Evolutionary conservation across 345 rosid genomes (phyloP).

Genomic region (Lepidium didymum): DNA sequence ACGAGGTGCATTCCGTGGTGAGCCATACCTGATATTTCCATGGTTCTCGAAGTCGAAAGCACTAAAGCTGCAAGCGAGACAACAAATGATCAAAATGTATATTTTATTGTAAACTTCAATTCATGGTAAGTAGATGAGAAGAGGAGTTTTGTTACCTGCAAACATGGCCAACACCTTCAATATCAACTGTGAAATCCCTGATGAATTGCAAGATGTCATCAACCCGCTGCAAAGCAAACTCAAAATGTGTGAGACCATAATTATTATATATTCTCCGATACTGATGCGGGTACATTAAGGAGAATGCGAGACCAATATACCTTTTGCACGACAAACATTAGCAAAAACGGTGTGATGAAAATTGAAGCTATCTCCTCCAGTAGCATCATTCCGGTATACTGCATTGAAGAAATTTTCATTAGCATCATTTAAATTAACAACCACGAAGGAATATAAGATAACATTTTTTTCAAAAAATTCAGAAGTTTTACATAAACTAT

Average conservation of each 20-base stretch:
- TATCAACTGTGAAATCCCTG: slow-evolving; percentile 62
- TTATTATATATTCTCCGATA: background rate
- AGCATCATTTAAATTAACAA: background rate
- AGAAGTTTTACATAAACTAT: background rate
- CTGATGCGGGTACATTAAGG: background rate
- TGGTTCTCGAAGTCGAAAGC: slow-evolving; percentile 76
- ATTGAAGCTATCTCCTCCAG: slow-evolving; percentile 98
- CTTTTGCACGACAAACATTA: slow-evolving; percentile 83
- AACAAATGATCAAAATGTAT: background rate
- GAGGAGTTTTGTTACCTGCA: slow-evolving; percentile 52
- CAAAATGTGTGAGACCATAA: slow-evolving; percentile 1
- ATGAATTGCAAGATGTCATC: slow-evolving; percentile 93
- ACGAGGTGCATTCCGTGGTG: slow-evolving; percentile 47
- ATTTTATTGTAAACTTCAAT: background rate
- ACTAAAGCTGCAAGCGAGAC: slow-evolving; percentile 57
- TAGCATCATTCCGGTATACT: slow-evolving; percentile 97
- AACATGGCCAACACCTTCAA: slow-evolving; percentile 97
- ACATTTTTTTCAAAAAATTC: background rate
- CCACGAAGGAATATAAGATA: background rate
- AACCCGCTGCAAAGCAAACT: slow-evolving; percentile 62
- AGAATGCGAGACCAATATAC: slow-evolving; percentile 23
- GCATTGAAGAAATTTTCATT: slow-evolving; percentile 19
- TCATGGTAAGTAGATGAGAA: background rate
- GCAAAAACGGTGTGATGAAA: slow-evolving; percentile 89
- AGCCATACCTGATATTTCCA: slow-evolving; percentile 84